Base-by-base conservation (phyloP, 306 rosid genomes). In the Prinsepia uniflora region DNA sequence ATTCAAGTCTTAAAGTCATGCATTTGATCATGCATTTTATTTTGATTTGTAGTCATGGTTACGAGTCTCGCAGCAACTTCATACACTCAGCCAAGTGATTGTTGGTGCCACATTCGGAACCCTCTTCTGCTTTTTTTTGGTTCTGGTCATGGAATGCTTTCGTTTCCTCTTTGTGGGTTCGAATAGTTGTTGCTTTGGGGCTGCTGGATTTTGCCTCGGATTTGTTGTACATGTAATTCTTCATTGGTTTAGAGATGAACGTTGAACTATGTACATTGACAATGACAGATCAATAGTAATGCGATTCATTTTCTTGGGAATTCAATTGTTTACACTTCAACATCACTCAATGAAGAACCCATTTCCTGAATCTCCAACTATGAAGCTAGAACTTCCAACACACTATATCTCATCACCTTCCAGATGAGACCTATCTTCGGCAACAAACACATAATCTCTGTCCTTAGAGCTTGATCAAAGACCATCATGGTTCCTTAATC, bases 401-500 rank as follows among this genome's bases (percentile, higher is more conserved):
- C 67, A 50, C 68, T 42, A 76, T 70, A 90, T 85, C 52, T 83
- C 77, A 66, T 84, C 84, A 67, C 79, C 82, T 73, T 74, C 86
- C 7, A 86, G 83, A 81, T 85, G 89, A 44, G 89, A 85, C 68
- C 67, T 74, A 74, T 82, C 91, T 64, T 91, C 88, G 8, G 96
- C 75, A 77, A 90, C 81, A 82, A 90, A 90, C 36, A 74, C 80
- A 74, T 78, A 86, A 72, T 83, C 61, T 69, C 49, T 73, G 68
- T 83, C 87, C 70, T 79, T 77, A n/a, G 65, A 88, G 85, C 63
- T 89, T 81, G 63, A 88, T 75, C 88, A 88, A 86, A 34, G 98
- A 92, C 98, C 98, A 88, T 65, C 98, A 91, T 10, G 83, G 89
- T 80, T 92, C 96, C 81, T 92, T 89, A 63, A 84, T 78, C 67